phyloP scores from a whole-genome alignment of 2,329 filamentous ascomycete species.

The Colletotrichum magnum region DNA sequence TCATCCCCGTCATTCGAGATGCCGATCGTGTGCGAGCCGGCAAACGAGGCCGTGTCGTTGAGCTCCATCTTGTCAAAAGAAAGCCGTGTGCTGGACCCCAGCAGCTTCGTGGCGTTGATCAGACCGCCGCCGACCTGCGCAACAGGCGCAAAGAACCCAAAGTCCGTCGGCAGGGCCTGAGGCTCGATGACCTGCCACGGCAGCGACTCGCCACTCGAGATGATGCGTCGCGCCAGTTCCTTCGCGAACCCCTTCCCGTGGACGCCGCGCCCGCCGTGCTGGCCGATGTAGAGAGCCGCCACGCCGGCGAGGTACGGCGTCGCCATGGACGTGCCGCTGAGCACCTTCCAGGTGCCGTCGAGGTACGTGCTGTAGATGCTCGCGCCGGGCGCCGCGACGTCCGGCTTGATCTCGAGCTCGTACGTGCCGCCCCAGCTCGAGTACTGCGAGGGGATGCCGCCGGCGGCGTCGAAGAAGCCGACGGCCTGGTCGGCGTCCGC shows the following conservation, averaged over 20 bases:
- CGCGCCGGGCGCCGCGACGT: conserved; percentile 59
- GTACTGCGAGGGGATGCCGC: conserved; percentile 55
- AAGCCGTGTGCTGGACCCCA: conserved; percentile 54
- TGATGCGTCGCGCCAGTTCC: conserved; percentile 49
- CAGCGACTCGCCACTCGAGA: conserved; percentile 49
- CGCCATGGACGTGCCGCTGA: conserved; percentile 65
- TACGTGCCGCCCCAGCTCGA: conserved; percentile 60
- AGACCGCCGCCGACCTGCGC: conserved; percentile 57
- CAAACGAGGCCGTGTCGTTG: conserved; percentile 60
- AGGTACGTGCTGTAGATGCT: conserved; percentile 62
- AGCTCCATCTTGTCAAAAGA: conserved; percentile 56
- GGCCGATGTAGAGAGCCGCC: conserved; percentile 55
- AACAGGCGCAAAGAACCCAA: conserved; percentile 49
- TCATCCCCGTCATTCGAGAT: conserved; percentile 55
- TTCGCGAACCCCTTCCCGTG: conserved; percentile 50
- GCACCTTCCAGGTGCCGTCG: conserved; percentile 51
- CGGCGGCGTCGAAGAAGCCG: conserved; percentile 44
- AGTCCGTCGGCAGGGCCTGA: conserved; percentile 43
- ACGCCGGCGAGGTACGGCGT: conserved; percentile 61
- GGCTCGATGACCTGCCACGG: conserved; percentile 45
- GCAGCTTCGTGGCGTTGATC: conserved; percentile 58
- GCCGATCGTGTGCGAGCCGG: conserved; percentile 41
- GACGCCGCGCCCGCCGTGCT: conserved; percentile 49
- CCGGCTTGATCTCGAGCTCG: conserved; percentile 59
- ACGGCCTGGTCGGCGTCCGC: conserved; percentile 35